These are phyloP conservation scores for Oryza longistaminata DNA, from an alignment of 176 grass and related monocot genomes.

Conservation along the genomic window DNA sequence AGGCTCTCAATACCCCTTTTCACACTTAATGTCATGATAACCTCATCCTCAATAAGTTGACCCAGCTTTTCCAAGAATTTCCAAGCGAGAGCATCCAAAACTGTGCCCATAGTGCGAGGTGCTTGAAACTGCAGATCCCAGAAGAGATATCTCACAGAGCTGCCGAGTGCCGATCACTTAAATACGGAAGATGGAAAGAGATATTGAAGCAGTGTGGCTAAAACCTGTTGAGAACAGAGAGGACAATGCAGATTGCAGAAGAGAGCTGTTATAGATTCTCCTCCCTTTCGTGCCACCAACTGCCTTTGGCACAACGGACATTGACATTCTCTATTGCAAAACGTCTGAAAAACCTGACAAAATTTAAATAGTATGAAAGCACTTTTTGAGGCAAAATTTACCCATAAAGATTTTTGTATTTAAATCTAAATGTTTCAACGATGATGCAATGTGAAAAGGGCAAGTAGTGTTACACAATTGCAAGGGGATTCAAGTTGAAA, in stretches of 20 bases:
- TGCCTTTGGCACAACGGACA: not conserved
- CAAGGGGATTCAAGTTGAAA: too few species aligned
- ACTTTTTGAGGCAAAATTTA: not conserved
- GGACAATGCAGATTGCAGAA: too few species aligned
- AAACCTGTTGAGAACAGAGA: too few species aligned
- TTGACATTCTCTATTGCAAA: not conserved
- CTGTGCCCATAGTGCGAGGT: not conserved
- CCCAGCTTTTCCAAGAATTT: constrained; percentile 7
- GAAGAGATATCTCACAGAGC: too few species aligned
- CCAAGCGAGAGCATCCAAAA: constrained; percentile 3
- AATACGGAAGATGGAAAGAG: too few species aligned
- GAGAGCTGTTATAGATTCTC: too few species aligned
- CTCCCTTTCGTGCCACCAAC: not conserved
- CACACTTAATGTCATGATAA: not conserved
- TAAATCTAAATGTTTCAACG: too few species aligned
- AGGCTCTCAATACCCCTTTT: not conserved
- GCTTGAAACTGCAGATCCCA: too few species aligned
- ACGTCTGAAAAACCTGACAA: not conserved
- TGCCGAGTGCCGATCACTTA: too few species aligned
- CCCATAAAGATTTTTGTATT: not conserved
- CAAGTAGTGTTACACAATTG: too few species aligned
- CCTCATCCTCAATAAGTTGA: constrained; percentile 5
- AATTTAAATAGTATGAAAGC: not conserved
- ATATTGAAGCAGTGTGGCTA: too few species aligned
- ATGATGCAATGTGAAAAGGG: too few species aligned